phyloP scores from a whole-genome alignment of 345 rosid species.

The Durio zibethinus region DNA sequence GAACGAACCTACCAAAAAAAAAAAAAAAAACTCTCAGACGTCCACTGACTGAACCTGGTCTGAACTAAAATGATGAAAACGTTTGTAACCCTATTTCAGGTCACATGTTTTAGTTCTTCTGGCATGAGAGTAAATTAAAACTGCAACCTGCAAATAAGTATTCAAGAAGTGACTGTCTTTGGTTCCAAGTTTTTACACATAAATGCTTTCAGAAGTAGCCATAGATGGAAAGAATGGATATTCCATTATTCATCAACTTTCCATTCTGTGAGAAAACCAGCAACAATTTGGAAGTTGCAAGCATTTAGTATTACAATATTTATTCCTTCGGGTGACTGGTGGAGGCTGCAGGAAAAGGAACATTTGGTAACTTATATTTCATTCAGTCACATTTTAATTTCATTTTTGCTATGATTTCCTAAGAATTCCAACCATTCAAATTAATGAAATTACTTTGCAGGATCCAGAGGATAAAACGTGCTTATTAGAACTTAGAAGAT shows the following conservation, averaged over 20 bases:
- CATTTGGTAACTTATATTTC: neutral
- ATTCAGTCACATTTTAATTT: neutral
- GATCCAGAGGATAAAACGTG: neutral
- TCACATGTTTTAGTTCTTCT: too few relatives aligned
- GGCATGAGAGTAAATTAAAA: too few relatives aligned
- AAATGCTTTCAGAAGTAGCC: neutral
- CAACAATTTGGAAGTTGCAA: neutral
- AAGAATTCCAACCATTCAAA: neutral
- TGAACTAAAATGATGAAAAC: too few relatives aligned
- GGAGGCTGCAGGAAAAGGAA: neutral
- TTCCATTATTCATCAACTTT: neutral
- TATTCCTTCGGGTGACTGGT: neutral
- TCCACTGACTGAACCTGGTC: too few relatives aligned
- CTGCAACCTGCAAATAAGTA: too few relatives aligned
- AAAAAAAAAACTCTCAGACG: too few relatives aligned
- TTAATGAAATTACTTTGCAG: neutral
- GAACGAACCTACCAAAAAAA: too few relatives aligned
- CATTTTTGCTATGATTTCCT: neutral
- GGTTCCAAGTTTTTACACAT: too few relatives aligned
- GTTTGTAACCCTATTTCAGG: too few relatives aligned
- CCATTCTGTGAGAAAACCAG: neutral
- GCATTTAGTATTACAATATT: neutral
- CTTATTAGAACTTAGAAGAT: neutral
- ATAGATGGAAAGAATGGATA: neutral
- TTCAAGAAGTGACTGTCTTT: too few relatives aligned